Conservation (phyloP, 1,139 yeast genomes). For the Torulaspora globosa region DNA sequence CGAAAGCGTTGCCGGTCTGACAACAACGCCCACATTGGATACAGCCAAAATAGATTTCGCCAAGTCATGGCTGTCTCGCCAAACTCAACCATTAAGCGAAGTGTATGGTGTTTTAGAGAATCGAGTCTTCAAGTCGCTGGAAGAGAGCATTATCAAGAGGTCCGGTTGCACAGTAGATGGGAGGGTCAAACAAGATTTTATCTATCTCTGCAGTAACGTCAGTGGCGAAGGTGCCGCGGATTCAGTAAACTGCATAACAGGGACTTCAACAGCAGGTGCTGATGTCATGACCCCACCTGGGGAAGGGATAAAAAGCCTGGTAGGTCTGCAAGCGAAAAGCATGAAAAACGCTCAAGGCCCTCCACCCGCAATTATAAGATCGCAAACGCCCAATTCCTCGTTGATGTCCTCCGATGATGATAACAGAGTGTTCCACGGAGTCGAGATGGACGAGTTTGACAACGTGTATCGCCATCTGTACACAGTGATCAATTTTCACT, state of each 20-base stretch:
- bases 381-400: slow-evolving; percentile 8
- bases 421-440: slow-evolving; percentile 19
- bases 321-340: slow-evolving; percentile 4
- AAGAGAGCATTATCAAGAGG: slow-evolving; percentile 30
- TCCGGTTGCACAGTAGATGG: slow-evolving; percentile 36
- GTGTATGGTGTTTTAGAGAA: slow-evolving; percentile 76
- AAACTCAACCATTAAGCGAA: slow-evolving; percentile 78
- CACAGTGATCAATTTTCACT: slow-evolving; percentile 36
- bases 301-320: slow-evolving; percentile 6
- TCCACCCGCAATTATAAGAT: slow-evolving; percentile 1
- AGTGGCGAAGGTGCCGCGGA: slow-evolving; percentile 4
- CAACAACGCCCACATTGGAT: slow-evolving; percentile 26
- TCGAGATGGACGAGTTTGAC: slow-evolving; percentile 36
- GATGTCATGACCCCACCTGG: slow-evolving; percentile 12
- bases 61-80: slow-evolving; percentile 76
- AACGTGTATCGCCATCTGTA: slow-evolving; percentile 36
- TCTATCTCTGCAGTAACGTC: slow-evolving; percentile 28
- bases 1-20: slow-evolving; percentile 4
- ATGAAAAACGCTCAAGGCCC: slow-evolving; percentile 1
- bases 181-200: slow-evolving; percentile 36
- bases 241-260: slow-evolving; percentile 1
- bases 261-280: slow-evolving; percentile 6
- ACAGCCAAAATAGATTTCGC: slow-evolving; percentile 53
- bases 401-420: slow-evolving; percentile 5
- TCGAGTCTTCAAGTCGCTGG: slow-evolving; percentile 49